Conservation (phyloP, 306 rosid genomes). For the Acacia acuminata region DNA sequence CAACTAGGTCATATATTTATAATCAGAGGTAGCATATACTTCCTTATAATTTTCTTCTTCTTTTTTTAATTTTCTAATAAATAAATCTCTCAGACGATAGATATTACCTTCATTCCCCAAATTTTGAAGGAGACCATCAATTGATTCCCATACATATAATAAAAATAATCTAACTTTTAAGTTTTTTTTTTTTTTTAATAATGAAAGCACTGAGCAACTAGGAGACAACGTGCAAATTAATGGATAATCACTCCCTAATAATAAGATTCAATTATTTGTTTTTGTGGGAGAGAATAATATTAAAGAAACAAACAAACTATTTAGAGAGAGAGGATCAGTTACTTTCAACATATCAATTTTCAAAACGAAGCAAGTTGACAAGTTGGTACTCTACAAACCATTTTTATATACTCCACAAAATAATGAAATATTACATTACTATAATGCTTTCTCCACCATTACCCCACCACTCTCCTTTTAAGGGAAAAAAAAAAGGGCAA, state of each 20-base stretch:
- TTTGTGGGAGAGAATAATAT: conserved; percentile 6
- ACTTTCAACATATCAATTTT: not conserved
- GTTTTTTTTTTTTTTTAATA: not conserved
- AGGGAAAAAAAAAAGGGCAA: not conserved
- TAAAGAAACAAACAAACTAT: not conserved
- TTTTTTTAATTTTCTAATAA: not conserved
- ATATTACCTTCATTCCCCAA: too few relatives aligned
- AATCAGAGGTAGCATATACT: not conserved
- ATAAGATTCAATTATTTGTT: not conserved
- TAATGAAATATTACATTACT: not conserved
- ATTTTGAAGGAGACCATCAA: not conserved
- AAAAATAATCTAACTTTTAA: not conserved
- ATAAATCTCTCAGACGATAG: not conserved
- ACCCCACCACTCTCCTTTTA: not conserved
- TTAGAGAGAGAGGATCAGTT: not conserved
- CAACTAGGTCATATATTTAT: too few relatives aligned
- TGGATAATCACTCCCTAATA: not conserved
- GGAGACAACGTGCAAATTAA: conserved; percentile 2
- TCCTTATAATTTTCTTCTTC: not conserved
- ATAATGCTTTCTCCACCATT: not conserved
- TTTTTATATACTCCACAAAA: not conserved
- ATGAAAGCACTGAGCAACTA: not conserved
- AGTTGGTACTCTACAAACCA: not conserved
- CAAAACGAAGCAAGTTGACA: conserved; percentile 2
- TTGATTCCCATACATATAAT: not conserved